Evolutionary conservation across 371 early-diverging fungal species (phyloP), one percentile per base, ranked within the genome.

Genomic region (Cokeromyces recurvatus): DNA sequence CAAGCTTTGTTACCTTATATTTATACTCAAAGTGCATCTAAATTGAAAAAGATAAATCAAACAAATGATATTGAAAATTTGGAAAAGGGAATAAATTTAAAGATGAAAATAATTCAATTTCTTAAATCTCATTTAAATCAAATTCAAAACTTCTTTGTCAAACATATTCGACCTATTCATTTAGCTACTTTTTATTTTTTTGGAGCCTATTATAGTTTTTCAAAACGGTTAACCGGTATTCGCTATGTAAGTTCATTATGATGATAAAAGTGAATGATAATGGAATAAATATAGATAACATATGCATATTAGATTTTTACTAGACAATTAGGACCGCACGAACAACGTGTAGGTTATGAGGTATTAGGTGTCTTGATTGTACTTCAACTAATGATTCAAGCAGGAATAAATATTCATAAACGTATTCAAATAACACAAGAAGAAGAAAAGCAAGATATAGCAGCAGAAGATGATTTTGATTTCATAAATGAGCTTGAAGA

Each of bases 101-200:
- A 44, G 24, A 22, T 54, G 1, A 43, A 24, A 36, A 37, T 29
- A 10, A 9, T 32, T 4, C 38, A 17, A 1, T 53, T 32, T 15
- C 20, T 32, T 2, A 56, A 38, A 38, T 42, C 37, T 23, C 46
- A 27, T 40, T 34, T 74, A 21, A 63, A 62, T 7, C 39, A 34
- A 10, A 31, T 74, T 1, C 69, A 71, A 40, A 68, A 68, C 15
- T 49, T 65, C 23, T 43, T 70, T 22, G 39, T 52, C 1, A 67
- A 67, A 32, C 53, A 79, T 51, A 67, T 82, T 6, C 60, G 64
- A 32, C 78, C 86, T 12, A 56, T 81, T 16, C 92, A 94, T 56
- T 56, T 92, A 44, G 89, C 85, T 2, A 52, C 87, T 14, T 92
- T 94, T 60, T 92, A 92, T 61, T 84, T 94, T 54, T 57, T 77